A percentile compares a stretch with the other conserved stretches of the same genome.
phyloP scores from a whole-genome alignment of 2,329 filamentous ascomycete genomes.

The Fusarium tupiense region DNA sequence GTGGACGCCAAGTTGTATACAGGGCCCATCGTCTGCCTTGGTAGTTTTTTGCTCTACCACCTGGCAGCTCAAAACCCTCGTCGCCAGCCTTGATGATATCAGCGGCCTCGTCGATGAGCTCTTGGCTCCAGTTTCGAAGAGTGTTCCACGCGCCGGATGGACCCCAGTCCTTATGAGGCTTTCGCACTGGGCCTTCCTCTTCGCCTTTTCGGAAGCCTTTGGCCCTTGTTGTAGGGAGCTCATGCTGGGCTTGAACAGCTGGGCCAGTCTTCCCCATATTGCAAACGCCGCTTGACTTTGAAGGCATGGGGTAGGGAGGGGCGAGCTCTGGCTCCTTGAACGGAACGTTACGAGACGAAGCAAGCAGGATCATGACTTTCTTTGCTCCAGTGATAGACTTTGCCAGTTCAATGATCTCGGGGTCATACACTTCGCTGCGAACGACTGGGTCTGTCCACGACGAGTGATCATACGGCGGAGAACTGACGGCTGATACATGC shows the following conservation, averaged over 20 bases:
- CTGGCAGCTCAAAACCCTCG: not conserved
- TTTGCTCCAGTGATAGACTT: not conserved
- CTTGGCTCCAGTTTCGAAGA: not conserved
- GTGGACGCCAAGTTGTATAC: not conserved
- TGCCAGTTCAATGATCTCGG: not conserved
- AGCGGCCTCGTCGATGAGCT: not conserved
- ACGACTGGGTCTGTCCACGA: not conserved
- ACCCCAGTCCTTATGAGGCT: not conserved
- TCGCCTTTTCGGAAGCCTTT: not conserved
- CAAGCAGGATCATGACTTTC: not conserved
- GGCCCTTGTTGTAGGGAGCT: not conserved
- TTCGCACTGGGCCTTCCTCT: not conserved
- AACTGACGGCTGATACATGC: not conserved
- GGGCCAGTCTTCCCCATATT: accelerated
- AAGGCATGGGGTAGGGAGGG: not conserved
- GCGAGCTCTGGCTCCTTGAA: not conserved
- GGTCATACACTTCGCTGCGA: not conserved
- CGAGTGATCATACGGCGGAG: not conserved
- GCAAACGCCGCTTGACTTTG: accelerated
- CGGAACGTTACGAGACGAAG: not conserved
- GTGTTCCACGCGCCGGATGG: not conserved
- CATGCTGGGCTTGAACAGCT: not conserved
- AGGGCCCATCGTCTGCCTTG: not conserved
- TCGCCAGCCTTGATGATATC: not conserved
- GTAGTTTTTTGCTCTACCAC: not conserved